A percentile compares a stretch with the other conserved stretches of the same genome.
phyloP scores from a whole-genome alignment of 305 asterid species.

The Stenogyne calaminthoides region DNA sequence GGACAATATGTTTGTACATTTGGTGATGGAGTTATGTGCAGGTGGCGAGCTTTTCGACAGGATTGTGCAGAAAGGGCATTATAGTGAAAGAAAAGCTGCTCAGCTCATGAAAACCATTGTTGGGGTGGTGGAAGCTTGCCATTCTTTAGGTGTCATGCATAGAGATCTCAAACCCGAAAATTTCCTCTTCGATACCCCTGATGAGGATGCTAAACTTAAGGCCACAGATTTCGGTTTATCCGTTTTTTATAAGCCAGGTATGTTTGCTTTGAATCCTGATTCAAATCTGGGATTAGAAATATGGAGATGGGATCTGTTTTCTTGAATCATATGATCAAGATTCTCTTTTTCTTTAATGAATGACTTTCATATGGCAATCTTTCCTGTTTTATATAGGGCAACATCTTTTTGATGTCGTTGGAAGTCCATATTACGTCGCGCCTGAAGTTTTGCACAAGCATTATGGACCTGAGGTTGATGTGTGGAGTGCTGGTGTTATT shows the following conservation, averaged over 20 bases:
- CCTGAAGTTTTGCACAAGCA: conserved; percentile 84
- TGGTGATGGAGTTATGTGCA: conserved; percentile 85
- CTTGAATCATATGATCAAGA: neutral
- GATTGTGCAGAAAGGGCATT: conserved; percentile 85
- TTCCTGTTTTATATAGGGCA: conserved; percentile 61
- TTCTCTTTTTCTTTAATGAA: neutral
- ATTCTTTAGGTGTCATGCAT: conserved; percentile 92
- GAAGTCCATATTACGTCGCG: conserved; percentile 93
- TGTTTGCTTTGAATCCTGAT: neutral
- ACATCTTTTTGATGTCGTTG: conserved; percentile 81
- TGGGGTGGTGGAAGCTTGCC: conserved; percentile 91
- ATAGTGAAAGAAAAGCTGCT: conserved; percentile 74
- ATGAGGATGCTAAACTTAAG: conserved; percentile 88
- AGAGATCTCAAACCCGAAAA: conserved; percentile 93
- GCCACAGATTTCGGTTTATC: conserved; percentile 93
- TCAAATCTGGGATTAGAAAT: no score
- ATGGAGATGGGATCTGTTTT: conserved; percentile 8
- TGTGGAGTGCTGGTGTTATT: conserved; percentile 95
- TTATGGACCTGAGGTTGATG: conserved; percentile 80
- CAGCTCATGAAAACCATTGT: conserved; percentile 79
- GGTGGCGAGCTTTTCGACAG: conserved; percentile 94
- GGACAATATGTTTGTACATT: conserved; percentile 77
- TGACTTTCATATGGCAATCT: no score
- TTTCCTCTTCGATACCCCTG: conserved; percentile 71
- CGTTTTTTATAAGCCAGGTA: conserved; percentile 85